phyloP scores from a whole-genome alignment of 1,284 basidiomycete genomes.

The Neolentinus lepideus region DNA sequence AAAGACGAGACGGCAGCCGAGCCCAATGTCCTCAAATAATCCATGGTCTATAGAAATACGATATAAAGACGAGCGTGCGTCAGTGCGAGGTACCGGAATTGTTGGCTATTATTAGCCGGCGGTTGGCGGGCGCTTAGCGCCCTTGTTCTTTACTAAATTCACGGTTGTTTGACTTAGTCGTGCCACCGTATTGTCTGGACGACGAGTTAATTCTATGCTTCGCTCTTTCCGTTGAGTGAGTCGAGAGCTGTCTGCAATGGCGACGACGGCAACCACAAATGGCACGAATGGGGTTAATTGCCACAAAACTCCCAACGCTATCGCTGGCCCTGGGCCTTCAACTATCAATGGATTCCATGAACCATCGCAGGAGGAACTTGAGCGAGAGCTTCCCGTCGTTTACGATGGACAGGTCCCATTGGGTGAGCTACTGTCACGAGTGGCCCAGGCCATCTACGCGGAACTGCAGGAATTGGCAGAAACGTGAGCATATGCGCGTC shows the following conservation, averaged over 20 bases:
- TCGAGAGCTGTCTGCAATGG: not conserved
- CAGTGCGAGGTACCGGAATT: too few species aligned
- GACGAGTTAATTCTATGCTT: not conserved
- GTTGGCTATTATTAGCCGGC: not conserved
- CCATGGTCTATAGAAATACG: slow-evolving; percentile 44
- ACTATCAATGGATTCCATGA: slow-evolving; percentile 27
- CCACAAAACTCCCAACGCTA: slow-evolving; percentile 6
- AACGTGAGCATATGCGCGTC: slow-evolving; percentile 48
- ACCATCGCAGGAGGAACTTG: slow-evolving; percentile 51
- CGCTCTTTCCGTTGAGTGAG: not conserved
- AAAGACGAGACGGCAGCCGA: slow-evolving; percentile 84
- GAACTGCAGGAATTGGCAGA: slow-evolving; percentile 81
- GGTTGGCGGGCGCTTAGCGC: not conserved
- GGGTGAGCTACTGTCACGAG: slow-evolving; percentile 67
- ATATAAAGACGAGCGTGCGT: not conserved
- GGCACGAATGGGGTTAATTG: slow-evolving; percentile 4
- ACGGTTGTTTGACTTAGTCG: too few species aligned
- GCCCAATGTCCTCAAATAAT: slow-evolving; percentile 77
- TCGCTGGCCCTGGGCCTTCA: slow-evolving; percentile 8
- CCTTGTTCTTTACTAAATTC: not conserved
- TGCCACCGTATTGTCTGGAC: too few species aligned
- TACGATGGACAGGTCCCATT: slow-evolving; percentile 70
- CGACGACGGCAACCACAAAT: not conserved
- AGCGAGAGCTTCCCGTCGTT: slow-evolving; percentile 72
- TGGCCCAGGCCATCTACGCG: slow-evolving; percentile 76